These are phyloP conservation scores for Usnea hakonensis DNA, from an alignment of 495 filamentous ascomycete genomes.

Conservation along the genomic window DNA sequence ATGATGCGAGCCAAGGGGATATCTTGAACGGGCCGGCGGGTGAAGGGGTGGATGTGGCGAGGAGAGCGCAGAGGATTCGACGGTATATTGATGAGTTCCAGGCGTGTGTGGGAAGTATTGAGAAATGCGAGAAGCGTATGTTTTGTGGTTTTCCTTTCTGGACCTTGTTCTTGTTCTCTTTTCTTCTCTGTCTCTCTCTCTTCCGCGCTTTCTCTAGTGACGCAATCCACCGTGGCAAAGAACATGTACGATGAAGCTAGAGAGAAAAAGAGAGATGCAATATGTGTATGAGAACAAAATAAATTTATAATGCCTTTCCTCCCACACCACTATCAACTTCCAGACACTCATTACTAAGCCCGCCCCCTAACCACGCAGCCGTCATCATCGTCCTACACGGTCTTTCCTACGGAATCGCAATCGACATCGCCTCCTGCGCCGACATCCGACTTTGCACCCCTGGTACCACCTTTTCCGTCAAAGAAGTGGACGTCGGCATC, in stretches of 20 bases:
- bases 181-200: too few species aligned
- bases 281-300: too few species aligned
- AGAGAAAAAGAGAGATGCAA: too few species aligned
- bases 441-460: constrained; percentile 70
- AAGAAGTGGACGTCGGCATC: constrained; percentile 92
- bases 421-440: constrained; percentile 71
- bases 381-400: constrained; percentile 83
- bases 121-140: constrained; percentile 74
- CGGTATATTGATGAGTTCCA: constrained; percentile 72
- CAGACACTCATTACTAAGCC: too few species aligned
- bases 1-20: constrained; percentile 38
- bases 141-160: neutral
- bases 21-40: constrained; percentile 23
- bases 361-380: too few species aligned
- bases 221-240: too few species aligned
- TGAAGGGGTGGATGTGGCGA: constrained; percentile 45
- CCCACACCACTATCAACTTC: too few species aligned
- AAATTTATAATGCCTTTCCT: too few species aligned
- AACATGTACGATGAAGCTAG: too few species aligned
- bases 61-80: constrained; percentile 55
- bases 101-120: constrained; percentile 62
- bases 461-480: constrained; percentile 65
- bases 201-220: too few species aligned
- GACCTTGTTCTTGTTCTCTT: too few species aligned
- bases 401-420: constrained; percentile 67